phyloP scores from a whole-genome alignment of 177 flowering plant genomes.

The Vitis hybrid region DNA sequence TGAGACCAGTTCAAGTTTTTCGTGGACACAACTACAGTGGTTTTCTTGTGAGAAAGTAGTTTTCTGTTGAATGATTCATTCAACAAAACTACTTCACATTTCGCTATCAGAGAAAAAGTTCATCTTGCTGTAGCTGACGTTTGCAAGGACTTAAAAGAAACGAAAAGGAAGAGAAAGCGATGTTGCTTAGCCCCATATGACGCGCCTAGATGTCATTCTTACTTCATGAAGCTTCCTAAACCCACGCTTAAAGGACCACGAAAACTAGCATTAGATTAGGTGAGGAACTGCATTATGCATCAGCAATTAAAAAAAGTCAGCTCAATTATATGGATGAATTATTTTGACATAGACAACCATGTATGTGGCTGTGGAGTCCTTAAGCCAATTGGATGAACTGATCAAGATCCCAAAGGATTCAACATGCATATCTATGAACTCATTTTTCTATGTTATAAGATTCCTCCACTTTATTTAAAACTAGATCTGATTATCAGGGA shows the following conservation, averaged over 20 bases:
- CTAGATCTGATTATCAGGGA: not conserved
- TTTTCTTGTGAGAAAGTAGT: too few relatives aligned
- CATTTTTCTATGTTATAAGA: slow-evolving; percentile 1
- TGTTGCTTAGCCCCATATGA: not conserved
- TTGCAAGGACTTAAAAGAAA: not conserved
- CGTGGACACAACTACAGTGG: too few relatives aligned
- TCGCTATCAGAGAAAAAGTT: too few relatives aligned
- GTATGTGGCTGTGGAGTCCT: not conserved
- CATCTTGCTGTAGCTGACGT: too few relatives aligned
- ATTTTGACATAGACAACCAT: not conserved
- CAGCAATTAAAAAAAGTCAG: slow-evolving; percentile 7
- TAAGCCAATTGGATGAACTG: slow-evolving; percentile 1
- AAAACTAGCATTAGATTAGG: not conserved
- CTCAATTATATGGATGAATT: slow-evolving; percentile 15
- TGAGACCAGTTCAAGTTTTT: too few relatives aligned
- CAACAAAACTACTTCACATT: too few relatives aligned
- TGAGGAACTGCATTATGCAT: not conserved
- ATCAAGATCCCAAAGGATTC: slow-evolving; percentile 1
- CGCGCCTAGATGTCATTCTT: not conserved
- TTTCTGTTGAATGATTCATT: too few relatives aligned
- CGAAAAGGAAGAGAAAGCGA: not conserved
- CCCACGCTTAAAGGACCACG: not conserved
- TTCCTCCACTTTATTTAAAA: not conserved
- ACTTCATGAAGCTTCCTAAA: not conserved
- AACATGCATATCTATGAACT: not conserved